phyloP scores from a whole-genome alignment of 257 asterid genomes.

The Jacaranda mimosifolia region DNA sequence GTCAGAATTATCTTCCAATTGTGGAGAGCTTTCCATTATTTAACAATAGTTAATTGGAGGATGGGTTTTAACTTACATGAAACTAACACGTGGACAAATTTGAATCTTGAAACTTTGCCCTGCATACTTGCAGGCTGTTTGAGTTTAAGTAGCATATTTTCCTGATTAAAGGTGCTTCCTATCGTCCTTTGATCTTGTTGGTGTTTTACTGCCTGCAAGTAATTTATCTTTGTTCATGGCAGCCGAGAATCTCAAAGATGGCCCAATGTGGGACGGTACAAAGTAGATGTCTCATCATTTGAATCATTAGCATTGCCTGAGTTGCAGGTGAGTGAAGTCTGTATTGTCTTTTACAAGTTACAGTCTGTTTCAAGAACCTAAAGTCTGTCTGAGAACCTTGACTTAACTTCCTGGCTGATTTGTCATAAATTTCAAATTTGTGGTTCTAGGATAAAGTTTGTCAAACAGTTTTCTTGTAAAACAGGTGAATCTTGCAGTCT shows the following conservation, averaged over 20 bases:
- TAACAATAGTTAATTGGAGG: not conserved
- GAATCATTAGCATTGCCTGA: slow-evolving; percentile 87
- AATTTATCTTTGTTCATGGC: slow-evolving; percentile 40
- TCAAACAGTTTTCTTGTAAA: slow-evolving; percentile 5
- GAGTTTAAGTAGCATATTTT: not conserved
- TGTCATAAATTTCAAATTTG: not conserved
- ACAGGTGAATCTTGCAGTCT: slow-evolving; percentile 16
- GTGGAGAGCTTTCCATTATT: not conserved
- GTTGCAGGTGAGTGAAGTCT: slow-evolving; percentile 68
- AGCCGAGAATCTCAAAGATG: slow-evolving; percentile 77
- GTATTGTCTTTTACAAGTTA: slow-evolving; percentile 13
- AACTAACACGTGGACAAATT: not conserved
- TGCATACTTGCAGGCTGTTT: slow-evolving; percentile 10
- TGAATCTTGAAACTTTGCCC: not conserved
- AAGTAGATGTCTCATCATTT: slow-evolving; percentile 84
- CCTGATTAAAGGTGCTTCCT: not conserved
- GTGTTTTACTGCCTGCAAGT: slow-evolving; percentile 29
- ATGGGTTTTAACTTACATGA: not conserved
- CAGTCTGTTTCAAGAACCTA: not conserved
- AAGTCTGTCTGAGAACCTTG: slow-evolving; percentile 9
- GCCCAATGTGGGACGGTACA: slow-evolving; percentile 91
- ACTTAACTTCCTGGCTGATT: not conserved
- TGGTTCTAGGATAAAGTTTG: slow-evolving; percentile 22
- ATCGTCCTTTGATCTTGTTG: slow-evolving; percentile 12
- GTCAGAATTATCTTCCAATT: not conserved